phyloP scores from a whole-genome alignment of 1,284 basidiomycete genomes.

The Psilocybe mexicana region DNA sequence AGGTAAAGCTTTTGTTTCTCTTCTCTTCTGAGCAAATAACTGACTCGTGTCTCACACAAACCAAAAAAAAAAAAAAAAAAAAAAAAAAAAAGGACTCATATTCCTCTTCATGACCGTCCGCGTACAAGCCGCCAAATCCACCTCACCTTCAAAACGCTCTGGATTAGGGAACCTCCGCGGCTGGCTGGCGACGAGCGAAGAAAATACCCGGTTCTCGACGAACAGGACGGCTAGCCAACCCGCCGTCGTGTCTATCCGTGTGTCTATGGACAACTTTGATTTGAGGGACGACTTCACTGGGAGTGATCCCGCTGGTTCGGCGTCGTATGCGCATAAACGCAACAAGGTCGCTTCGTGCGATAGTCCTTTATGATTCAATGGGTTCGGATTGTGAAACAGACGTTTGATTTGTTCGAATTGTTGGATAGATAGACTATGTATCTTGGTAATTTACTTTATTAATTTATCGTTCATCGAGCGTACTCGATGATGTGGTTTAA shows the following conservation, averaged over 20 bases:
- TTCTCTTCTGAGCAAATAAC: background rate
- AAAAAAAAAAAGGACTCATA: background rate
- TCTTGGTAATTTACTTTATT: too few relatives aligned
- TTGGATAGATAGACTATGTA: too few relatives aligned
- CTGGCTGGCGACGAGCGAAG: background rate
- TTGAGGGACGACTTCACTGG: too few relatives aligned
- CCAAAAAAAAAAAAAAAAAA: too few relatives aligned
- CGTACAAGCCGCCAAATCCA: background rate
- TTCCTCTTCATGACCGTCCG: background rate
- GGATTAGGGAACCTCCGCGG: background rate
- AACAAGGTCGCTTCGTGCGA: background rate
- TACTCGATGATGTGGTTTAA: too few relatives aligned
- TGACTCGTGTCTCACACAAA: too few relatives aligned
- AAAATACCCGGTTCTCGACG: background rate
- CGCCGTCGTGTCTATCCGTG: background rate
- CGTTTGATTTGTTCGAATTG: too few relatives aligned
- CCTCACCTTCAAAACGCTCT: background rate
- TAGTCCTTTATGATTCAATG: background rate
- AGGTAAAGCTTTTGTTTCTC: background rate
- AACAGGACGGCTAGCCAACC: background rate
- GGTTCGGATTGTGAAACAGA: background rate
- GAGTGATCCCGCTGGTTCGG: background rate
- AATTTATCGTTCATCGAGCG: too few relatives aligned
- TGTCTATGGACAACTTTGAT: background rate
- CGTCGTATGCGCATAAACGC: background rate